phyloP scores from a whole-genome alignment of 148 eudicot species.

The Rhododendron molle region DNA sequence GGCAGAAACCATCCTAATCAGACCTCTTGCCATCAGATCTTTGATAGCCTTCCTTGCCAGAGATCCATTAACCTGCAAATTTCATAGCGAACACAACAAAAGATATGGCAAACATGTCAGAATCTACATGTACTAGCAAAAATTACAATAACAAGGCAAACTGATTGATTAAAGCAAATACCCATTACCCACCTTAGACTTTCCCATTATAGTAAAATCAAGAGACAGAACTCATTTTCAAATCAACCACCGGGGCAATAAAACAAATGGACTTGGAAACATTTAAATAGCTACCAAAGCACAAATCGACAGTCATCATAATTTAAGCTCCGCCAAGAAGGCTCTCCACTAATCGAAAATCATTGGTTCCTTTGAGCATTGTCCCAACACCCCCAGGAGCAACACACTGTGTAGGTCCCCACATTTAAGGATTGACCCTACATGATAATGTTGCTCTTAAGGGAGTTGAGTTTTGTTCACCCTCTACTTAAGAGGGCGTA shows the following conservation, averaged over 20 bases:
- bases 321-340: neutral
- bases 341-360: neutral
- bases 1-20: constrained; percentile 55
- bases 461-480: too few species aligned
- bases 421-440: neutral
- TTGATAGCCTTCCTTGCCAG: constrained; percentile 57
- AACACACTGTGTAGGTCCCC: neutral
- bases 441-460: neutral
- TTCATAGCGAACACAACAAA: neutral
- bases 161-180: neutral
- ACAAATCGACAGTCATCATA: neutral
- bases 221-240: neutral
- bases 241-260: neutral
- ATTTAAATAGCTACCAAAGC: neutral
- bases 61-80: constrained; percentile 52
- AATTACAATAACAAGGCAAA: neutral
- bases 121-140: neutral
- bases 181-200: neutral
- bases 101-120: neutral
- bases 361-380: neutral
- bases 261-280: neutral
- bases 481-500: too few species aligned
- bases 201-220: neutral
- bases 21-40: constrained; percentile 45
- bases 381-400: neutral